Percentiles rank a stretch among this genome's conserved stretches.
These are phyloP conservation scores for Colletotrichum tanaceti DNA, from an alignment of 2,329 filamentous ascomycete genomes.

Conservation along the genomic window DNA sequence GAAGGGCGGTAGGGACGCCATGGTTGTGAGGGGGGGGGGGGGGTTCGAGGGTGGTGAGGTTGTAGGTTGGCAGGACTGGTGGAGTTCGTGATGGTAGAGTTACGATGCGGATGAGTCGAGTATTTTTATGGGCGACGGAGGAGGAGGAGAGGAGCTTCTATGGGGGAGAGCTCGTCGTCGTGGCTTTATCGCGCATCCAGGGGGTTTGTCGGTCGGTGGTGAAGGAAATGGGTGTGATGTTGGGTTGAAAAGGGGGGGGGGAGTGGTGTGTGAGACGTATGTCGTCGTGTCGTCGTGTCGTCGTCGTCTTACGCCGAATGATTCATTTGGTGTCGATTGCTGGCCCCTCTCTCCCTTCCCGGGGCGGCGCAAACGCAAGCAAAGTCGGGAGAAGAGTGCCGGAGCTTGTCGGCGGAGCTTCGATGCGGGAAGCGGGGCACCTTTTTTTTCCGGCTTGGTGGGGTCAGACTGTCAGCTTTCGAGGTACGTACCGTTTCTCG, in stretches of 20 bases:
- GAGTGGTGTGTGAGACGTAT: background rate
- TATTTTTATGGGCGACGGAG: background rate
- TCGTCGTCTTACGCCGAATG: slow-evolving; percentile 51
- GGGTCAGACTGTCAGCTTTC: background rate
- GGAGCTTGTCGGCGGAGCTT: slow-evolving; percentile 28
- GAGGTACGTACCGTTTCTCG: slow-evolving; percentile 11
- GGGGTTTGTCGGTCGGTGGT: background rate
- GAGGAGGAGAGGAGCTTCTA: background rate
- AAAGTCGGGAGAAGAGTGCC: background rate
- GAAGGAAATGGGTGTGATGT: too few species aligned
- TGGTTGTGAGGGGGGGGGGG: slow-evolving; percentile 43
- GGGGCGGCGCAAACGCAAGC: slow-evolving; percentile 21
- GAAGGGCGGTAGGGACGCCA: slow-evolving; percentile 73
- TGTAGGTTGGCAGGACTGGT: background rate
- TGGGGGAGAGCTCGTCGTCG: slow-evolving; percentile 1
- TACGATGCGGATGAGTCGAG: background rate
- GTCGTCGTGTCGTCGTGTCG: too few species aligned
- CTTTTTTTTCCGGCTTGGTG: background rate
- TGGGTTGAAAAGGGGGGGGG: background rate
- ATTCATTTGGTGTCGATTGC: slow-evolving; percentile 48
- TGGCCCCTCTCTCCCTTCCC: background rate
- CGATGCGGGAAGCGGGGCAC: slow-evolving; percentile 21
- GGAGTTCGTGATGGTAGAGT: background rate
- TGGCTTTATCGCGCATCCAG: background rate
- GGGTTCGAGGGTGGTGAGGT: background rate